Evolutionary conservation across 1,284 basidiomycete genomes (phyloP), one percentile per base, ranked within the genome.

Genomic region (Gomphus sp.): DNA sequence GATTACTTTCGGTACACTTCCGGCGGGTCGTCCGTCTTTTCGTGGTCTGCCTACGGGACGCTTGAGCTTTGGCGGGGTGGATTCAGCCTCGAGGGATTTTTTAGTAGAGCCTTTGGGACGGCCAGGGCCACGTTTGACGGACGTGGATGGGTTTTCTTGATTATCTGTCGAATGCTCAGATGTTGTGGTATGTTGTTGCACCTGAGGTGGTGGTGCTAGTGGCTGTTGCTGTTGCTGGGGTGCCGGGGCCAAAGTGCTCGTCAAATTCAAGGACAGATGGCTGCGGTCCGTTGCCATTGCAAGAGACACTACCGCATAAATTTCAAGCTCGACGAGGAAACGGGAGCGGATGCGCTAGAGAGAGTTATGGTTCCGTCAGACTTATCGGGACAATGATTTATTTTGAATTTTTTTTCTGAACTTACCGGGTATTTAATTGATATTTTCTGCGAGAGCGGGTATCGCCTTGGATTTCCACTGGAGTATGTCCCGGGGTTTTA

Each of bases 11-110:
- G 67, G 66, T 11, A 78, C 77, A 9, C 77, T 77, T 25, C 80
- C 80, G 11, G 80, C 74, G 44, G 80, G 80, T n/a, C 82, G 69
- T 1, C 80, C 80, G 58, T 82, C 80, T 65, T 82, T 82, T 59
- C 80, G 71, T 12, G 80, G 80, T 18, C 80, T 72, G 4, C 80
- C 80, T 4, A 82, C 80, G 16, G 80, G 80, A 44, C 80, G 73
- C 67, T 80, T 82, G 58, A 74, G 66, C 64, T 76, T 77, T 41
- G 75, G 67, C 57, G 67, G 70, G 37, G 66, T 72, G 1, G 73
- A 70, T 50, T 73, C 73, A n/a, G 34, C 18, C 44, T 55, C 55
- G 8, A 73, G 62, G 12, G 70, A 71, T 59, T 81, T 81, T 68
- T 81, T 80, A 39, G 76, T 78, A 58, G 78, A 80, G 43, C 79